Evolutionary conservation across 2,329 filamentous ascomycete species (phyloP).

Genomic region (Epichloe amarillans): DNA sequence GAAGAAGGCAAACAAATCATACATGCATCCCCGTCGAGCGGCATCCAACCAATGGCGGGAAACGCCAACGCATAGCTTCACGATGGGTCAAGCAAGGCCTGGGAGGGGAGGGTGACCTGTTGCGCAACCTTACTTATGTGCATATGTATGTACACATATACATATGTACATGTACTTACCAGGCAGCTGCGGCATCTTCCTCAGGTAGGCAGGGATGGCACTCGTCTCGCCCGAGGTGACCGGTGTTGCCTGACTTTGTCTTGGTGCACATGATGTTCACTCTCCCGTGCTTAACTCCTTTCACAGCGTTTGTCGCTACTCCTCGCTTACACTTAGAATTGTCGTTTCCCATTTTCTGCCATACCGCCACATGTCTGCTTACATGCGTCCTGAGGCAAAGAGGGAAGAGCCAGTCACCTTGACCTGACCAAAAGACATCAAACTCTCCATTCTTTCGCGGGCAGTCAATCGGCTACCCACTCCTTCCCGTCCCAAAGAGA

Average conservation of each 20-base stretch:
- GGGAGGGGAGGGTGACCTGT: not conserved
- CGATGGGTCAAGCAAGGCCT: not conserved
- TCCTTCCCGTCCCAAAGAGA: too few species aligned
- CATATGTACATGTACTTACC: not conserved
- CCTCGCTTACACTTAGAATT: not conserved
- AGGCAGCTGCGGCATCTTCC: not conserved
- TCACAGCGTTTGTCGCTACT: not conserved
- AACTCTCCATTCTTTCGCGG: too few species aligned
- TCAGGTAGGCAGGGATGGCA: too few species aligned
- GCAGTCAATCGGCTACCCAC: too few species aligned
- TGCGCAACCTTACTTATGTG: not conserved
- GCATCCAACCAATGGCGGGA: not conserved
- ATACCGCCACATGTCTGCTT: not conserved
- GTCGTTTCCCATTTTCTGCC: not conserved
- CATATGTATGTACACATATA: too few species aligned
- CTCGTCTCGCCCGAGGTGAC: not conserved
- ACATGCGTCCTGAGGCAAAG: not conserved
- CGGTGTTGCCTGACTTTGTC: not conserved
- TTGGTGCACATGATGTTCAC: too few species aligned
- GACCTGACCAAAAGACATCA: not conserved
- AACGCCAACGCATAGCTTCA: conserved; percentile 2
- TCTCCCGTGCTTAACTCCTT: not conserved
- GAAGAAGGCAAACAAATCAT: not conserved
- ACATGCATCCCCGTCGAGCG: not conserved
- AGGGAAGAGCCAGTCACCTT: not conserved